Percentiles rank a stretch among this genome's conserved stretches.
phyloP scores from a whole-genome alignment of 2,329 filamentous ascomycete species.

The Akanthomyces muscarius region DNA sequence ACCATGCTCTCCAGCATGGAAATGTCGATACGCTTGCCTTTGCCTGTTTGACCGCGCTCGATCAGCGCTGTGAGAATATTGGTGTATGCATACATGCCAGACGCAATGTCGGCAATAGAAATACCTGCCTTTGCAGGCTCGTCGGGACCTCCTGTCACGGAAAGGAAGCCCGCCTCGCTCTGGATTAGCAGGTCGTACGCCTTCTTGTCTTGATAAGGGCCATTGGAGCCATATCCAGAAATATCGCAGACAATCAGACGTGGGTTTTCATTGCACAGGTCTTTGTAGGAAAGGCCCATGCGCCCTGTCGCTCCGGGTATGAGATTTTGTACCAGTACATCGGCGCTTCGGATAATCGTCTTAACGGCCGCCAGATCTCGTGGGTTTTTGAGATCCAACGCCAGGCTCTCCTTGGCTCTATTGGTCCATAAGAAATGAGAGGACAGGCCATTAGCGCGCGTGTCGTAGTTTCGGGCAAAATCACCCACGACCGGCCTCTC shows the following conservation, averaged over 20 bases:
- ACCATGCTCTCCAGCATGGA: conserved; percentile 57
- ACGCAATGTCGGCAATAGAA: conserved; percentile 51
- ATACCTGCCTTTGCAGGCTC: conserved; percentile 49
- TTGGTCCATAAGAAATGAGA: conserved; percentile 56
- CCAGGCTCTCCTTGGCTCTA: conserved; percentile 50
- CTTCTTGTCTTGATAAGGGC: conserved; percentile 51
- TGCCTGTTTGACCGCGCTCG: conserved; percentile 44
- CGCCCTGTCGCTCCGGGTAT: conserved; percentile 46
- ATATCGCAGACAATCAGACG: conserved; percentile 51
- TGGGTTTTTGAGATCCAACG: conserved; percentile 44
- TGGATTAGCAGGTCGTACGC: conserved; percentile 54
- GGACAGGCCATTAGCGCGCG: conserved; percentile 43
- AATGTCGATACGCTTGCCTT: conserved; percentile 48
- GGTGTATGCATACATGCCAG: conserved; percentile 49
- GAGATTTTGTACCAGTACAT: conserved; percentile 52
- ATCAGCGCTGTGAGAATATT: conserved; percentile 48
- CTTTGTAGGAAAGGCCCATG: conserved; percentile 44
- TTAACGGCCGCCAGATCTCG: conserved; percentile 41
- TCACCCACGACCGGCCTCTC: conserved; percentile 49
- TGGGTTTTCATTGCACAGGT: conserved; percentile 38
- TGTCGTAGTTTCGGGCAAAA: conserved; percentile 50
- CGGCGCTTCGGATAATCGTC: conserved; percentile 40
- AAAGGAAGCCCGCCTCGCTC: conserved; percentile 50
- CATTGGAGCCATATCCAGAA: conserved; percentile 48
- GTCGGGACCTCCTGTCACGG: conserved; percentile 43